Evolutionary conservation across 2,329 filamentous ascomycete species (phyloP).

Genomic region (Phaeomoniella chlamydospora): DNA sequence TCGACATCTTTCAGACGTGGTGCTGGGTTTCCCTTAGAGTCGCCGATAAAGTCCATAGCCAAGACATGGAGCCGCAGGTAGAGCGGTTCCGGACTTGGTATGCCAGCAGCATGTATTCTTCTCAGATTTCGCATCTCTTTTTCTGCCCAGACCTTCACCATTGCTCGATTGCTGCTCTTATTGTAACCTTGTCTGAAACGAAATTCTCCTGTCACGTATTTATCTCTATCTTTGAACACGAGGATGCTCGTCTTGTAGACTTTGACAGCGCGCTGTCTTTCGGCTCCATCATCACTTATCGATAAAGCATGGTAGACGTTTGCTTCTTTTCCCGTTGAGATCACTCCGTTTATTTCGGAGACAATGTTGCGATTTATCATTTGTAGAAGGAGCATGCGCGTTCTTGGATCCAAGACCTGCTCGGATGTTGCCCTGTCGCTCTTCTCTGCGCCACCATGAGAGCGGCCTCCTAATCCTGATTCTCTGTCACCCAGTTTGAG

Average conservation of each 20-base stretch:
- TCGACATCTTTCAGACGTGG: constrained; percentile 79
- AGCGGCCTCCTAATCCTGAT: constrained; percentile 27
- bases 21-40: constrained; percentile 73
- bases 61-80: constrained; percentile 86
- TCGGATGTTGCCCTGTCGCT: constrained; percentile 87
- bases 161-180: constrained; percentile 87
- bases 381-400: constrained; percentile 87
- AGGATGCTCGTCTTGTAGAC: constrained; percentile 98
- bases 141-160: constrained; percentile 98
- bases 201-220: constrained; percentile 90
- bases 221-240: constrained; percentile 93
- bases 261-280: constrained; percentile 75
- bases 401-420: constrained; percentile 85
- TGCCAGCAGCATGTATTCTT: constrained; percentile 67
- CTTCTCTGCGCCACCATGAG: constrained; percentile 46
- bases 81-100: constrained; percentile 81
- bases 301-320: constrained; percentile 90
- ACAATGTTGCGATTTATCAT: constrained; percentile 89
- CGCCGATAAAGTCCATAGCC: constrained; percentile 86
- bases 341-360: constrained; percentile 82
- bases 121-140: constrained; percentile 94
- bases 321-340: constrained; percentile 94
- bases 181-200: constrained; percentile 82
- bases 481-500: constrained; percentile 58
- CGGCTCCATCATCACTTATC: constrained; percentile 35